Percentiles rank a stretch among this genome's conserved stretches.
Evolutionary conservation across 148 eudicot genomes (phyloP).

Genomic region (Vaccinium corymbosum): DNA sequence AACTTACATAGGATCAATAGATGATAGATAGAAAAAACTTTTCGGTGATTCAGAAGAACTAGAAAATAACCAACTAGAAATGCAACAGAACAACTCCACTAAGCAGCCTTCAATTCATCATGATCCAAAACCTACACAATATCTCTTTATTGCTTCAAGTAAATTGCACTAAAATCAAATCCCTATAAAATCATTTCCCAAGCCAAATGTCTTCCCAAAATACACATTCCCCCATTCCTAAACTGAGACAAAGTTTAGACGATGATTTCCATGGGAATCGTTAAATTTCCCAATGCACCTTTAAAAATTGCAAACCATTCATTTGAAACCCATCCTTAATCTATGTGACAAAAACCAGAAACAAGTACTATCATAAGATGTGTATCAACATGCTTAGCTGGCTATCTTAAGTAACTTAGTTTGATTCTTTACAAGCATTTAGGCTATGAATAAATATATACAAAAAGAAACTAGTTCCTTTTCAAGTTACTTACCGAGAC

Average conservation of each 20-base stretch:
- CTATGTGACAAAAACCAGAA: not conserved
- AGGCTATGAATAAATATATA: not conserved
- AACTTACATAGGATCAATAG: slow-evolving; percentile 14
- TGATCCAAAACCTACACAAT: not conserved
- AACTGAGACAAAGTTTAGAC: not conserved
- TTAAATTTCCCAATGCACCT: not conserved
- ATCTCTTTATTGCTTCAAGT: not conserved
- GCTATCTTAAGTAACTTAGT: not conserved
- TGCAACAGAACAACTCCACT: not conserved
- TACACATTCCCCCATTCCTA: not conserved
- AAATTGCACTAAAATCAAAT: not conserved
- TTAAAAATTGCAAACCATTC: not conserved
- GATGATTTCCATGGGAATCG: not conserved
- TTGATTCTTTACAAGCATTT: not conserved
- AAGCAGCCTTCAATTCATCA: not conserved
- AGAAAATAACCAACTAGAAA: not conserved
- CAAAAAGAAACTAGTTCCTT: not conserved
- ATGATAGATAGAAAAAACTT: not conserved
- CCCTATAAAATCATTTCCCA: not conserved
- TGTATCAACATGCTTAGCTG: not conserved
- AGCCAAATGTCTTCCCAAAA: not conserved
- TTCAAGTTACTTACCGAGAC: not conserved
- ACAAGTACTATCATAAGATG: not conserved
- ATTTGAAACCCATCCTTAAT: not conserved
- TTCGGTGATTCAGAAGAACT: not conserved